These are phyloP conservation scores for Tausonia pullulans DNA, from an alignment of 1,284 basidiomycete genomes.

Conservation along the genomic window DNA sequence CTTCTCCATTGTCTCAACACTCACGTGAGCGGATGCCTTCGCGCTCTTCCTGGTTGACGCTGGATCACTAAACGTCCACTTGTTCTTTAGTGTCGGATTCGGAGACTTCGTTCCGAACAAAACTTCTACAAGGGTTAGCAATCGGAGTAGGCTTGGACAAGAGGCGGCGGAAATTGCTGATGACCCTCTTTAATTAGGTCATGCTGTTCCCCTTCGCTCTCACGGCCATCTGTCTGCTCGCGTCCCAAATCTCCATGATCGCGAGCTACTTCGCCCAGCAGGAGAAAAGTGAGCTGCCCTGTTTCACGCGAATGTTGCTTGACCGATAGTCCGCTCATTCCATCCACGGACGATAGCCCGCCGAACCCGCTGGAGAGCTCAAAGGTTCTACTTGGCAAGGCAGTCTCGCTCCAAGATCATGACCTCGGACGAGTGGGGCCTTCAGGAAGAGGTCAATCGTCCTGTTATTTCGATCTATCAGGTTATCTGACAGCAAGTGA, in stretches of 20 bases:
- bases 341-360: neutral
- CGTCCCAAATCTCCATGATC: slow-evolving; percentile 31
- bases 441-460: neutral
- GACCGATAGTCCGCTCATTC: neutral
- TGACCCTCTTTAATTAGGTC: neutral
- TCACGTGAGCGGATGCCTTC: neutral
- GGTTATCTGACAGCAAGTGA: too few species aligned
- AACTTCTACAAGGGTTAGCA: slow-evolving; percentile 10
- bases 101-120: slow-evolving; percentile 17
- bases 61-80: too few species aligned
- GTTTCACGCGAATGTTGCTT: neutral
- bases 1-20: slow-evolving; percentile 18
- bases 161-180: too few species aligned
- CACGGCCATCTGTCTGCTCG: slow-evolving; percentile 18
- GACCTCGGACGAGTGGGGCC: slow-evolving; percentile 1
- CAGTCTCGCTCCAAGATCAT: neutral
- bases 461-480: too few species aligned
- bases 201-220: slow-evolving; percentile 23
- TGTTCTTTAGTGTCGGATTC: slow-evolving; percentile 13
- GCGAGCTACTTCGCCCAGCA: slow-evolving; percentile 31
- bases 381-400: neutral
- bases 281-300: slow-evolving; percentile 26
- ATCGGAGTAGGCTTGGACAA: too few species aligned
- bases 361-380: neutral
- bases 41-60: too few species aligned